phyloP scores from a whole-genome alignment of 2,329 filamentous ascomycete genomes.

The Nemania abortiva region DNA sequence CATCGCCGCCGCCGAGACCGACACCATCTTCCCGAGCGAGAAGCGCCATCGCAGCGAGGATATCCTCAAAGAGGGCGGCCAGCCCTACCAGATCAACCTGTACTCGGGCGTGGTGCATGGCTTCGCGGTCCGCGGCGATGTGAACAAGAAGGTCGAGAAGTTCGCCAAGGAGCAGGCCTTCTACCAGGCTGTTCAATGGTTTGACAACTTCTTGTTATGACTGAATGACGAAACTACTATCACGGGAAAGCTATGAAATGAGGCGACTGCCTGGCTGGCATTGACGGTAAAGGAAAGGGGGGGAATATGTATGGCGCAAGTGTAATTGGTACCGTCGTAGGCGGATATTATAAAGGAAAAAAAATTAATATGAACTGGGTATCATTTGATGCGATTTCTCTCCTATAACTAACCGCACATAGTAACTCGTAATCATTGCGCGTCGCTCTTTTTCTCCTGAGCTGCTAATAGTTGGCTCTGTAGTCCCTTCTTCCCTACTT shows the following conservation, averaged over 20 bases:
- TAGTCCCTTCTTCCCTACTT: slow-evolving; percentile 74
- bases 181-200: slow-evolving; percentile 81
- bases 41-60: slow-evolving; percentile 74
- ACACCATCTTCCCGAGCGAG: slow-evolving; percentile 73
- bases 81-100: slow-evolving; percentile 81
- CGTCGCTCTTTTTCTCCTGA: slow-evolving; percentile 37
- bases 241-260: slow-evolving; percentile 32
- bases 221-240: not conserved
- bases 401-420: not conserved
- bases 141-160: slow-evolving; percentile 66
- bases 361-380: slow-evolving; percentile 16
- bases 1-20: slow-evolving; percentile 74
- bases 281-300: not conserved
- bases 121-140: slow-evolving; percentile 77
- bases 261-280: not conserved
- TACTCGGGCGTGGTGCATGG: slow-evolving; percentile 80
- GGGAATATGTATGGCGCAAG: not conserved
- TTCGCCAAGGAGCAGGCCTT: slow-evolving; percentile 88
- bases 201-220: slow-evolving; percentile 61
- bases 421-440: slow-evolving; percentile 15
- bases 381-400: slow-evolving; percentile 16
- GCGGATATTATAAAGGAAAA: slow-evolving; percentile 7
- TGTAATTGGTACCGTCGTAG: not conserved
- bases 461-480: slow-evolving; percentile 67
- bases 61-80: slow-evolving; percentile 68